Percentiles rank a stretch among this genome's conserved stretches.
Evolutionary conservation across 2,329 filamentous ascomycete genomes (phyloP).

Genomic region (Chrysoporthe puriensis): DNA sequence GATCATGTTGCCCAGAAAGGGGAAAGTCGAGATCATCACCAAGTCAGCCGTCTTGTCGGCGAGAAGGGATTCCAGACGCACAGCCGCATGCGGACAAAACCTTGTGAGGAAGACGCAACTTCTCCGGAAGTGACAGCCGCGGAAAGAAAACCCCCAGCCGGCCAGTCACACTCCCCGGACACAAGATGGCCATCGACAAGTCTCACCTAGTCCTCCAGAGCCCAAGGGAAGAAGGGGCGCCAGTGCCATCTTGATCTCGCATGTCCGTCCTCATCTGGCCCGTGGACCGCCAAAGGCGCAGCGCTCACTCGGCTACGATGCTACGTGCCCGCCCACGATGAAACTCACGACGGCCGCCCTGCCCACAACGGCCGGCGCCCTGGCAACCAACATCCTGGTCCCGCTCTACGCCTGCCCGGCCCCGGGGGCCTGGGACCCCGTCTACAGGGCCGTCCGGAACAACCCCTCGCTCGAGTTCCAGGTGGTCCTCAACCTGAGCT

Average conservation of each 20-base stretch:
- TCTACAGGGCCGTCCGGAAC: slow-evolving; percentile 10
- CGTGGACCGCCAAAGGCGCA: too few relatives aligned
- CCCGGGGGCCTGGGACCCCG: slow-evolving; percentile 3
- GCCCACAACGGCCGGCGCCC: background rate
- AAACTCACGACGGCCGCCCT: background rate
- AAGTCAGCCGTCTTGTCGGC: background rate
- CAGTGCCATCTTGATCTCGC: too few relatives aligned
- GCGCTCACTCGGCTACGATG: background rate
- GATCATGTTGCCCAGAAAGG: background rate
- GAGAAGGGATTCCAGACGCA: background rate
- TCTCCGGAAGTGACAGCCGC: background rate
- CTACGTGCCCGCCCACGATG: background rate
- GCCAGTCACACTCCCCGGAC: background rate
- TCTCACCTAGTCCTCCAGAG: too few relatives aligned
- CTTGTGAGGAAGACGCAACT: background rate
- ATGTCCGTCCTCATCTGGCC: background rate
- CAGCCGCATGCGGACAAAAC: background rate
- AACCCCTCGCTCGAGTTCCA: slow-evolving; percentile 18
- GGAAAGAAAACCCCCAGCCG: background rate
- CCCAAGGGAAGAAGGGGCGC: too few relatives aligned
- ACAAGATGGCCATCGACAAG: too few relatives aligned
- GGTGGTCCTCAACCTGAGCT: slow-evolving; percentile 23
- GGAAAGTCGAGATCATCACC: background rate
- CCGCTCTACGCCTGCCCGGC: slow-evolving; percentile 12
- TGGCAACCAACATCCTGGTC: slow-evolving; percentile 1